A percentile compares a stretch with the other conserved stretches of the same genome.
Conservation (phyloP, 2,329 filamentous ascomycete genomes). For the Alternaria sp. region DNA sequence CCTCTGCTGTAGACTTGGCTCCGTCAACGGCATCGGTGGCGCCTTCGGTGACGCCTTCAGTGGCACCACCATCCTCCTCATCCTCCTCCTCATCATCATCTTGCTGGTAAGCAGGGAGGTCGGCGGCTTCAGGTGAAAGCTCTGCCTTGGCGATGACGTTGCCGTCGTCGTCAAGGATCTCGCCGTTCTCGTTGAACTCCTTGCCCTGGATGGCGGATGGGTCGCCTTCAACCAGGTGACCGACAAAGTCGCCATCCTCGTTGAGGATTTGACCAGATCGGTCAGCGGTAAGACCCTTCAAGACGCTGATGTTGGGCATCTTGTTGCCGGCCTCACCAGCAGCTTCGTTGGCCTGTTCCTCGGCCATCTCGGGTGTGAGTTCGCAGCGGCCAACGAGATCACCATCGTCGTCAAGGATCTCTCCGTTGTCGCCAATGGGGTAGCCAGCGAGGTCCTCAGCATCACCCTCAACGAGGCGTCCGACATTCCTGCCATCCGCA, state of each 20-base stretch:
- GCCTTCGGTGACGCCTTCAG: constrained; percentile 31
- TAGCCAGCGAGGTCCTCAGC: constrained; percentile 63
- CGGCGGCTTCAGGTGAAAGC: constrained; percentile 57
- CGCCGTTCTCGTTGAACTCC: constrained; percentile 62
- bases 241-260: constrained; percentile 61
- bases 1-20: constrained; percentile 47
- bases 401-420: constrained; percentile 65
- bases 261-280: constrained; percentile 60
- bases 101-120: constrained; percentile 48
- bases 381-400: constrained; percentile 64
- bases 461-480: constrained; percentile 61
- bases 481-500: constrained; percentile 59
- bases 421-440: constrained; percentile 62
- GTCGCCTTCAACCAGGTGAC: constrained; percentile 59
- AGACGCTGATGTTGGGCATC: constrained; percentile 56
- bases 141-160: constrained; percentile 63
- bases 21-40: constrained; percentile 27
- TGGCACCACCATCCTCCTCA: constrained; percentile 37
- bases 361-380: constrained; percentile 56
- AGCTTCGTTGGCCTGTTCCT: constrained; percentile 54
- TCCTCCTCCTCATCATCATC: constrained; percentile 34
- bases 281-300: constrained; percentile 60
- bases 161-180: constrained; percentile 64
- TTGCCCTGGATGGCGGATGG: constrained; percentile 58
- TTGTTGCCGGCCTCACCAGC: constrained; percentile 46